A percentile compares a stretch with the other conserved stretches of the same genome.
Conservation (phyloP, 148 eudicot genomes). For the Diospyros lotus region DNA sequence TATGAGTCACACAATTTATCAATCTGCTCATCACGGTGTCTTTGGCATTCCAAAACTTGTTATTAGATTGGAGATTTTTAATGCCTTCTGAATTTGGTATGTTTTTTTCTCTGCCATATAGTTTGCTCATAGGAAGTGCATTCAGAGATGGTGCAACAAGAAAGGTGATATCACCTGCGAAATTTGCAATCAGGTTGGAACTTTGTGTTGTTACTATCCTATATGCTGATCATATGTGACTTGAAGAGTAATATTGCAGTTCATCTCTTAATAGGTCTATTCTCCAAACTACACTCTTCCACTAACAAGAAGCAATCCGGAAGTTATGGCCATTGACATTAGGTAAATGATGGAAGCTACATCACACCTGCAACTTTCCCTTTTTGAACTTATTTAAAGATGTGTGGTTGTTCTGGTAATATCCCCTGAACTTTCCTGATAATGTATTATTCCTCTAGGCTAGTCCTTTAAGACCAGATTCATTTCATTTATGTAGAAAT, state of each 20-base stretch:
- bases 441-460: too few relatives aligned
- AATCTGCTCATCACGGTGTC: neutral
- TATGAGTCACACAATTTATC: neutral
- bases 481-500: neutral
- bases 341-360: conserved; percentile 30
- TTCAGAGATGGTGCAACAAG: conserved; percentile 87
- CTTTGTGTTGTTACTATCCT: conserved; percentile 1
- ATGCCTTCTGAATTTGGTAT: neutral
- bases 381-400: neutral
- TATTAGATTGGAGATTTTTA: neutral
- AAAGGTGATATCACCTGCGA: conserved; percentile 82
- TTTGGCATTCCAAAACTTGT: neutral
- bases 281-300: conserved; percentile 61
- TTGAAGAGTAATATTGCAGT: neutral
- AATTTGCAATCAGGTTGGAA: conserved; percentile 72
- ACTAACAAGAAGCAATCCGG: conserved; percentile 44
- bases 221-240: neutral
- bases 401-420: neutral
- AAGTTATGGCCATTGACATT: conserved; percentile 66
- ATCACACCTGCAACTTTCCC: neutral
- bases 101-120: conserved; percentile 19
- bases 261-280: conserved; percentile 27
- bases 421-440: too few relatives aligned
- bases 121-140: conserved; percentile 89
- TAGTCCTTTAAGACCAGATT: too few relatives aligned